Conservation (phyloP, 2,329 filamentous ascomycete genomes). For the Parascedosporium putredinis region DNA sequence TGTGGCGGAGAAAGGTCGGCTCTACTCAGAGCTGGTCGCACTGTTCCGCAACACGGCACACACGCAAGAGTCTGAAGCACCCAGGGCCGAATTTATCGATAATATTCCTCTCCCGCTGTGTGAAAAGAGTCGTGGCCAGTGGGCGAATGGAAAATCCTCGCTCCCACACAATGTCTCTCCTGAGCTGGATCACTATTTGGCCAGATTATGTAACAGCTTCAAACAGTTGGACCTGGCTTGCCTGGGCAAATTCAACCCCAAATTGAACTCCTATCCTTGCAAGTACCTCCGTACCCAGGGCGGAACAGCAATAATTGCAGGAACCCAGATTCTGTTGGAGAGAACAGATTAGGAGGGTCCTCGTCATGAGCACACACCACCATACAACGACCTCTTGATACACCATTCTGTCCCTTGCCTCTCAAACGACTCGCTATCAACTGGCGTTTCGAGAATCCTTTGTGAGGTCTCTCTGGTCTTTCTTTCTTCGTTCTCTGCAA, state of each 20-base stretch:
- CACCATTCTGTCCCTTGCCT: not conserved
- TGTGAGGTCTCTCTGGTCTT: no score
- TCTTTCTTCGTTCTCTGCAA: no score
- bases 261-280: no score
- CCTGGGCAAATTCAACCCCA: no score
- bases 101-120: no score
- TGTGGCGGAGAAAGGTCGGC: not conserved
- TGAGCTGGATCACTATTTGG: not conserved
- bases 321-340: not conserved
- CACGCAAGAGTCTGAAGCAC: no score
- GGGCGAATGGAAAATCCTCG: not conserved
- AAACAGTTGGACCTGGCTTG: no score
- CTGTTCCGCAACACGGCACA: not conserved
- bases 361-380: constrained; percentile 9
- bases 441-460: not conserved
- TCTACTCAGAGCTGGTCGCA: not conserved
- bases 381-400: constrained; percentile 1
- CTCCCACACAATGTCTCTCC: not conserved
- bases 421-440: not conserved
- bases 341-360: constrained; percentile 6
- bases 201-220: not conserved
- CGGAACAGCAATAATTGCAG: no score
- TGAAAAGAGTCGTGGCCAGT: no score
- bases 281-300: no score
- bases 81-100: no score